Conservation (phyloP, 148 eudicot genomes). For the Pouteria glomerata region DNA sequence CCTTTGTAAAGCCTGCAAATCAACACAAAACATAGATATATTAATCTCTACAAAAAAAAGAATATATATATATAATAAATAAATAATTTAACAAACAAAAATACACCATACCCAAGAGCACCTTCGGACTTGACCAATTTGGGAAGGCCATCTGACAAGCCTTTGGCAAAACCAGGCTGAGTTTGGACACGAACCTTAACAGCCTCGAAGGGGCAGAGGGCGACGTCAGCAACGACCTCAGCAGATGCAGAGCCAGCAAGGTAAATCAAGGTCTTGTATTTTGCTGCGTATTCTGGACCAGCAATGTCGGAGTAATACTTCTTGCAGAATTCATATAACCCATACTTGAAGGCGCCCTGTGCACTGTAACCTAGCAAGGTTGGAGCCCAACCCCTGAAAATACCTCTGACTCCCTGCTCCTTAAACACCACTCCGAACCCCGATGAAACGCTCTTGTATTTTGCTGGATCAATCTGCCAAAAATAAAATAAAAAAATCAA, state of each 20-base stretch:
- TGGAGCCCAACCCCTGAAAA: slow-evolving; percentile 34
- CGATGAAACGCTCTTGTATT: slow-evolving; percentile 27
- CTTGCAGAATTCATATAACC: slow-evolving; percentile 33
- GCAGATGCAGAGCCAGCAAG: slow-evolving; percentile 37
- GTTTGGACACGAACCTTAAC: slow-evolving; percentile 39
- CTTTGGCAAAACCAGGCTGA: slow-evolving; percentile 38
- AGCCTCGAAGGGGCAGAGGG: slow-evolving; percentile 37
- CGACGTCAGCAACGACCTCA: slow-evolving; percentile 31
- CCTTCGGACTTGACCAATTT: slow-evolving; percentile 34
- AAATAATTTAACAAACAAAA: neutral
- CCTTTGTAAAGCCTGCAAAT: slow-evolving; percentile 36
- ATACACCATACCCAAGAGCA: slow-evolving; percentile 25
- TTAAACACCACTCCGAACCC: slow-evolving; percentile 29
- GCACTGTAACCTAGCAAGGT: slow-evolving; percentile 34
- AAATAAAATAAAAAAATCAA: neutral
- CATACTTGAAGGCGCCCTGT: slow-evolving; percentile 36
- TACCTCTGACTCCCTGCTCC: slow-evolving; percentile 35
- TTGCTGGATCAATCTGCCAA: slow-evolving; percentile 38
- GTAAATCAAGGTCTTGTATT: slow-evolving; percentile 34
- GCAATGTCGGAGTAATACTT: slow-evolving; percentile 33
- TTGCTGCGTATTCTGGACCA: slow-evolving; percentile 33
- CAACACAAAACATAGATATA: neutral
- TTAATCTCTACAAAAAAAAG: neutral
- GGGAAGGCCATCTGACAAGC: slow-evolving; percentile 31
- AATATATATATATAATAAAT: too few species aligned